phyloP scores from a whole-genome alignment of 2,329 filamentous ascomycete genomes.

The Fusarium secorum region DNA sequence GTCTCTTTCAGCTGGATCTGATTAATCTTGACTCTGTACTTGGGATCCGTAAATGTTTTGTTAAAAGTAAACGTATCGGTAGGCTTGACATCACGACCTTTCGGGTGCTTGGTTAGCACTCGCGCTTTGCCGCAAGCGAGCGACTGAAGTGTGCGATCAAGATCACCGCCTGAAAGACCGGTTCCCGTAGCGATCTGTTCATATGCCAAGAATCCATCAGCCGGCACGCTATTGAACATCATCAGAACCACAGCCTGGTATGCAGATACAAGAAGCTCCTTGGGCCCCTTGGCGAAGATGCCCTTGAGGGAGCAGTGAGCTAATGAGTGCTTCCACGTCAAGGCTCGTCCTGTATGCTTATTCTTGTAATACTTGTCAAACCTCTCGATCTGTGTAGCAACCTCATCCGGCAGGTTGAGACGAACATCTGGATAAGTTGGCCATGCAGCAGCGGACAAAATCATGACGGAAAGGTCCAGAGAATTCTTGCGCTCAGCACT shows the following conservation, averaged over 20 bases:
- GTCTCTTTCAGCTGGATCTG: slow-evolving; percentile 98
- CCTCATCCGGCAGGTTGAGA: slow-evolving; percentile 77
- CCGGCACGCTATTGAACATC: slow-evolving; percentile 78
- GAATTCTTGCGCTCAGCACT: slow-evolving; percentile 57
- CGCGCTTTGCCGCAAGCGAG: slow-evolving; percentile 90
- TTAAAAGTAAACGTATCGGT: slow-evolving; percentile 90
- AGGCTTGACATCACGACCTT: slow-evolving; percentile 77
- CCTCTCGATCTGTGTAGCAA: slow-evolving; percentile 77
- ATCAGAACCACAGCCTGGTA: slow-evolving; percentile 92
- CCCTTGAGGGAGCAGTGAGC: slow-evolving; percentile 89
- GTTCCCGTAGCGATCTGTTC: slow-evolving; percentile 77
- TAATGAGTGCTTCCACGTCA: slow-evolving; percentile 93
- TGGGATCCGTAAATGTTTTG: slow-evolving; percentile 76
- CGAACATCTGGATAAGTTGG: slow-evolving; percentile 82
- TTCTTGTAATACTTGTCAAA: slow-evolving; percentile 88
- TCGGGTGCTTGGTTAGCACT: slow-evolving; percentile 85
- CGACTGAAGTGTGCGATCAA: slow-evolving; percentile 91
- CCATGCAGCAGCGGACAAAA: slow-evolving; percentile 93
- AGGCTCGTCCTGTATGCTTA: slow-evolving; percentile 86
- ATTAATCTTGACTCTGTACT: slow-evolving; percentile 96
- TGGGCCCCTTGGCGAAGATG: slow-evolving; percentile 78
- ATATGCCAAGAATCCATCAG: slow-evolving; percentile 74
- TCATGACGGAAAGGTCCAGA: slow-evolving; percentile 78
- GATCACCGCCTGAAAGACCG: slow-evolving; percentile 76
- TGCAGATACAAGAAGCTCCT: slow-evolving; percentile 89